Base-by-base conservation (phyloP, 495 filamentous ascomycete species). In the Aspergillus heteromorphus region DNA sequence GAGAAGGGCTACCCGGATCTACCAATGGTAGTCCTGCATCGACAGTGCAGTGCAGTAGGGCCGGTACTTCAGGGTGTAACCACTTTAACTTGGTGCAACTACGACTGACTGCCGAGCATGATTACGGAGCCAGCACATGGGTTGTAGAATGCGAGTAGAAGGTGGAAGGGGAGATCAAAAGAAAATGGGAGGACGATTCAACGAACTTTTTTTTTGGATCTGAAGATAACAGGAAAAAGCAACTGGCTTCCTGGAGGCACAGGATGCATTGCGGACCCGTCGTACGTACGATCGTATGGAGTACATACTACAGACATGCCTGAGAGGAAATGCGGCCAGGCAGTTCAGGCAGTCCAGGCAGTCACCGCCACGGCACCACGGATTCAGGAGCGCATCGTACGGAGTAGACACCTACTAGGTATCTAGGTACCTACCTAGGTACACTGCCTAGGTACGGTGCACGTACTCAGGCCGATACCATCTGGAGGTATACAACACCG, bases 161-260 rank as follows among this genome's bases (percentile, higher is more conserved):
- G 34, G 10, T 14, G 11, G 34, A 38, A n/a, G n/a, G n/a, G n/a
- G n/a, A n/a, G n/a, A n/a, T n/a, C n/a, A n/a, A n/a, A n/a, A n/a
- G 31, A 38, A 38, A 38, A 38, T 14, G 8, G n/a, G n/a, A 38
- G 30, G 9, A 2, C 14, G 30, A 7, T 34, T 13, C 9, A 13
- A 7, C 9, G 14, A 34, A 30, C 29, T n/a, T n/a, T n/a, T n/a
- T n/a, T n/a, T n/a, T n/a, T 38, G 40, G 48, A 45, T 14, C 54
- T 43, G 40, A 51, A 21, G 54, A 56, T 51, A 47, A 51, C 40
- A 34, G 42, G 36, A 57, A 49, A 56, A 57, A 57, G 41, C 48
- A 57, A 57, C 16, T 29, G 43, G 13, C 43, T 27, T 11, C 8
- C 19, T 45, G 23, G 43, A 47, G 23, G 21, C 43, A 47, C 43